phyloP scores from a whole-genome alignment of 805 yeast species.

The Yamadazyma scolyti region DNA sequence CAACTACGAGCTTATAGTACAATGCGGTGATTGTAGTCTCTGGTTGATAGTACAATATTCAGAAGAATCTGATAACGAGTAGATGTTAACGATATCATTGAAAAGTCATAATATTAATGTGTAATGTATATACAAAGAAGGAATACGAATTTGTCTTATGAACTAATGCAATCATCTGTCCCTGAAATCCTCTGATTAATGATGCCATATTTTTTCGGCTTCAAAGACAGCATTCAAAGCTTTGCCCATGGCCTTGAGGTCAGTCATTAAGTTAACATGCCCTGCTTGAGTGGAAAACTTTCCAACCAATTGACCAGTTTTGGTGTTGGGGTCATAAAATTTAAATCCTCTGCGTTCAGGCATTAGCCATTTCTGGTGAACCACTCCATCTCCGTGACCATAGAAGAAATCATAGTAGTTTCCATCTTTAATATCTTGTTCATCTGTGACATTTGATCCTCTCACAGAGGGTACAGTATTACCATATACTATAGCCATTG shows the following conservation, averaged over 20 bases:
- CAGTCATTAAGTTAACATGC: conserved; percentile 78
- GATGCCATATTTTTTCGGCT: conserved; percentile 46
- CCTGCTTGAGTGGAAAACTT: conserved; percentile 64
- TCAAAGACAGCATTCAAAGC: conserved; percentile 63
- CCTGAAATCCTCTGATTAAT: conserved; percentile 2
- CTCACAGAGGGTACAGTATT: conserved; percentile 80
- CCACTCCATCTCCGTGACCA: conserved; percentile 94
- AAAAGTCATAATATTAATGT: no score
- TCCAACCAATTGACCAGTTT: conserved; percentile 55
- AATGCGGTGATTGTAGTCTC: conserved; percentile 78
- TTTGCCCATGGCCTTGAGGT: conserved; percentile 64
- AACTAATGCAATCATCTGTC: no score
- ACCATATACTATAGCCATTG: conserved; percentile 79
- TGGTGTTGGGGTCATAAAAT: conserved; percentile 23
- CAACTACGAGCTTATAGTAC: conserved; percentile 63
- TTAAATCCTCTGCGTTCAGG: conserved; percentile 70
- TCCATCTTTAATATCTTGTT: conserved; percentile 64
- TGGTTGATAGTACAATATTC: conserved; percentile 77
- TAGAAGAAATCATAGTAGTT: conserved; percentile 72
- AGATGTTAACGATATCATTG: no score
- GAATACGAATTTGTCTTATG: no score
- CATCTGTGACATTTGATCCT: conserved; percentile 64
- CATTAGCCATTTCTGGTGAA: conserved; percentile 75
- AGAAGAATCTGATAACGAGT: conserved; percentile 33
- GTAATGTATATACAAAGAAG: background rate